These are phyloP conservation scores for Dictyophora rubrovolvata DNA, from an alignment of 768 basidiomycete genomes.

Conservation along the genomic window DNA sequence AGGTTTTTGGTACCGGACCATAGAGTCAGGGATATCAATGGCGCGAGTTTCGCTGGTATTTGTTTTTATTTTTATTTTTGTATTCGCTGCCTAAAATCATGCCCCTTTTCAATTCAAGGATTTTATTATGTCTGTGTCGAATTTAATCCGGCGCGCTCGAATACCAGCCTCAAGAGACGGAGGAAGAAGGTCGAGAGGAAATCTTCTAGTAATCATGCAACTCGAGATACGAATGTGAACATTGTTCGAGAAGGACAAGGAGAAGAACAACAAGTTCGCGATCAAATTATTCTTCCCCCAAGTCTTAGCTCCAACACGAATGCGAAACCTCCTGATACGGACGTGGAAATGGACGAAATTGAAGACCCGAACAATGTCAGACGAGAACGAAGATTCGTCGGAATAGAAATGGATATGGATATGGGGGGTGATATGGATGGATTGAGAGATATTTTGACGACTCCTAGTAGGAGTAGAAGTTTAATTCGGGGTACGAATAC, in stretches of 20 bases:
- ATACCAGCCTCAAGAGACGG: conserved; percentile 25
- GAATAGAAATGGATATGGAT: not conserved
- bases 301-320: conserved; percentile 35
- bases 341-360: not conserved
- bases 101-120: conserved; percentile 36
- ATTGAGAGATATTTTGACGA: not conserved
- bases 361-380: not conserved
- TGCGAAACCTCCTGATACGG: not conserved
- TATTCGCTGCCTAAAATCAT: conserved; percentile 3
- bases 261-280: conserved; percentile 40
- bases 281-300: conserved; percentile 36
- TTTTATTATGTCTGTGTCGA: conserved; percentile 96
- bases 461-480: not conserved
- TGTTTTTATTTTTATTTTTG: conserved; percentile 11
- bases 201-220: conserved; percentile 21
- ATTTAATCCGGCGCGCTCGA: conserved; percentile 52
- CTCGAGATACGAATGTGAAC: conserved; percentile 27
- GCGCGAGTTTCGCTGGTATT: conserved; percentile 87
- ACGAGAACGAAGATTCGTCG: not conserved
- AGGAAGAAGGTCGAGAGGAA: conserved; percentile 22
- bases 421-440: not conserved
- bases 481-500: not conserved
- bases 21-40: conserved; percentile 85
- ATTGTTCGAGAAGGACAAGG: conserved; percentile 26
- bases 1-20: conserved; percentile 93